Evolutionary conservation across 148 eudicot genomes (phyloP).

Genomic region (Heliosperma pusillum): DNA sequence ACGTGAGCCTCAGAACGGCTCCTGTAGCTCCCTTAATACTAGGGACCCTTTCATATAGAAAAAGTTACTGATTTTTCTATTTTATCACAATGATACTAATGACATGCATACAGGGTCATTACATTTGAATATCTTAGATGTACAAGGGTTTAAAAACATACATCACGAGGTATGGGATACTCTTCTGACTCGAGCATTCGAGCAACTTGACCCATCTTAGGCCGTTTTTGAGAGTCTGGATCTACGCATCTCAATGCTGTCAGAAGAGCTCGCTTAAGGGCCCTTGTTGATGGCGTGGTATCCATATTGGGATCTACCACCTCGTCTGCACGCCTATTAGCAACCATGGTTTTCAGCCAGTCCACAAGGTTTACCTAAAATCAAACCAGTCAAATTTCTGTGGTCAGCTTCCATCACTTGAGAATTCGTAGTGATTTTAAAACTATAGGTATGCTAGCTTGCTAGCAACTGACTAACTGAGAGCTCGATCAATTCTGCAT

Average conservation of each 20-base stretch:
- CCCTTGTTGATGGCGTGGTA: conserved; percentile 63
- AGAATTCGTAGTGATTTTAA: too few relatives aligned
- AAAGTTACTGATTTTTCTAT: too few relatives aligned
- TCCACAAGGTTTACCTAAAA: conserved; percentile 83
- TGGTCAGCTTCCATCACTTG: conserved; percentile 15
- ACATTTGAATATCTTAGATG: not conserved
- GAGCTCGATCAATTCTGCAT: not conserved
- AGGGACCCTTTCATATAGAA: too few relatives aligned
- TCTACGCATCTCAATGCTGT: conserved; percentile 89
- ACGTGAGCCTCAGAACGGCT: too few relatives aligned
- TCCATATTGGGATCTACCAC: conserved; percentile 76
- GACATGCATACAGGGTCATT: not conserved
- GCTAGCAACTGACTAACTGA: too few relatives aligned
- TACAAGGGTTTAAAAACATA: conserved; percentile 17
- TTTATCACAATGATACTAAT: not conserved
- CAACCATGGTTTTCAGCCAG: conserved; percentile 94
- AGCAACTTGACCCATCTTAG: conserved; percentile 84
- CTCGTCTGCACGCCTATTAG: conserved; percentile 73
- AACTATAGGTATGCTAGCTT: not conserved
- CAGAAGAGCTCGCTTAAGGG: conserved; percentile 81
- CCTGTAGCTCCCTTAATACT: too few relatives aligned
- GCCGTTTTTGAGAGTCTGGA: conserved; percentile 76
- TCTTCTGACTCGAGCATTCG: conserved; percentile 96
- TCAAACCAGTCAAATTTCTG: not conserved
- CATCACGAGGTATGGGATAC: conserved; percentile 85